Evolutionary conservation across 129 eudicot species (phyloP), one percentile per base, ranked within the genome.

Genomic region (Cynara cardunculus): DNA sequence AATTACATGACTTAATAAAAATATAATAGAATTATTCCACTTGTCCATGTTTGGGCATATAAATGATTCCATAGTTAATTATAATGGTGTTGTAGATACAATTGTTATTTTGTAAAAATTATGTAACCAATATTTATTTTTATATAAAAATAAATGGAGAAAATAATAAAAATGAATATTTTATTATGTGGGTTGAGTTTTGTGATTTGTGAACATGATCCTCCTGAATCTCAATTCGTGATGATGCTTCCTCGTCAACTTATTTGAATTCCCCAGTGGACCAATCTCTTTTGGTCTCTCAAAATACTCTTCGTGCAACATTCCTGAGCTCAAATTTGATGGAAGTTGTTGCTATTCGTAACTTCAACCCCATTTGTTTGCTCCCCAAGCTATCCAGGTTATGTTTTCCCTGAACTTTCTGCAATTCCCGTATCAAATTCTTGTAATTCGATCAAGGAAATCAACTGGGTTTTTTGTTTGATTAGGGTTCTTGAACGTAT

Each of bases 161-260:
- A 28, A 80, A 24, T 22, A 22, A 71, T 2, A 12, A 73, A 73
- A 68, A 46, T 59, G 35, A 77, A 8, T 39, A 77, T 72, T 83
- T 39, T 71, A 83, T 27, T 71, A 14, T 39, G 86, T 78, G 82
- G 83, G 74, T 83, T 53, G 62, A 8, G 37, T 34, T 26, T 62
- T 78, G 74, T 34, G 73, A 76, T 67, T 26, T 78, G 83, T 84
- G 81, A 81, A 81, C 82, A 81, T 81, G 82, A 85, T 85, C 88
- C 80, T 81, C 81, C 74, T 72, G 78, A 80, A 75, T 62, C 82
- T 28, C 77, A 84, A 80, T 59, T 76, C 39, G 81, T 85, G 85
- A 84, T 84, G 84, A 84, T 75, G 84, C 78, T 59, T 80, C 82
- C 37, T 79, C 81, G 49, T 80, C 87, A 16, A 66, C 87, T 56